Base-by-base conservation (phyloP, 306 rosid genomes). In the Abrus pulchellus region DNA sequence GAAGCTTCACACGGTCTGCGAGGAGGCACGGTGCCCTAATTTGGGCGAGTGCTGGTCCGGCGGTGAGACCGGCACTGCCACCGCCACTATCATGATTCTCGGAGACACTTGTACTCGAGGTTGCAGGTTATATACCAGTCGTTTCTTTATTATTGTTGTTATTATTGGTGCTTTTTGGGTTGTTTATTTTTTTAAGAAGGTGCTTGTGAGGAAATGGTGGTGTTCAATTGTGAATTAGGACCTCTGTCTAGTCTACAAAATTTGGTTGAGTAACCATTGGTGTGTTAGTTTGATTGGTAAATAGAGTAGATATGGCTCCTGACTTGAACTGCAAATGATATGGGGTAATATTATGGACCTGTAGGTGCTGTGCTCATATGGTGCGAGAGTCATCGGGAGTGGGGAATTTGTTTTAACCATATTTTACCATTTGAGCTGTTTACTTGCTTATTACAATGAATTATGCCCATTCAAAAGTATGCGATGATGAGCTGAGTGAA, bases 1-100 rank as follows among this genome's bases (percentile, higher is more conserved):
- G 97, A 96, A 93, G 82, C 97, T 96, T 30, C 97, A 93, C 85
- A 96, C 99, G 0, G 98, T 96, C 44, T 96, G 99, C 68, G 99
- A 96, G 84, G 99, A 96, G 82, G 99, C 98, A 2, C 85, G 65
- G 44, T 95, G 99, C 68, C 99, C 99, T 52, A 96, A 96, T 74
- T 83, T 96, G 76, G 97, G 97, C 0, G 99, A 96, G 88, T 96
- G 99, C 87, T 96, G 99, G 98, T 96, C 99, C 64, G 99, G 99
- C 48, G 99, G 99, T 27, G 98, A 96, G 86, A 96, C 99, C 0
- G 99, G 98, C 5, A 92, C 99, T 20, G 99, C 99, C 70, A 96
- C 99, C 0, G 99, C 98, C 54, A 96, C 99, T 29, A 96, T 96
- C 76, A 96, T 96, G 99, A 96, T 96, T 49, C 88, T 96, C 34